Evolutionary conservation across 2,329 filamentous ascomycete species (phyloP), one percentile per base, ranked within the genome.

Genomic region (Grosmannia penicillata): DNA sequence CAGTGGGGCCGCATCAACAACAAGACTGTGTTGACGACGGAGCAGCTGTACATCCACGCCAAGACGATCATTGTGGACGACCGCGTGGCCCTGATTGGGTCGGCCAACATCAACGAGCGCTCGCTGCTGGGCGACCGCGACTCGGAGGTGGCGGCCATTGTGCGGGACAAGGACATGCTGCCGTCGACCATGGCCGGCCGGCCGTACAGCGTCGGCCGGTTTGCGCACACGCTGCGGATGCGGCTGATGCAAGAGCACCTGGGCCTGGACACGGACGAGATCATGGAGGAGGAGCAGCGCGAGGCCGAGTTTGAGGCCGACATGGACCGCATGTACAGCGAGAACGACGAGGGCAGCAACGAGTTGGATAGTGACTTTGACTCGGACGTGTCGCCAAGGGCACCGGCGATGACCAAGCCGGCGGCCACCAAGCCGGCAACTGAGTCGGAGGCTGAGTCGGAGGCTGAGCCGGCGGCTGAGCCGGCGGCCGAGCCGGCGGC

Each of bases 21-120:
- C 24, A 79, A 79, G 45, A 82, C 91, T 47, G 74, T 77, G 41
- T 63, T 96, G 27, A 85, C 91, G 4, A 96, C 91, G 0, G 91
- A 98, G 56, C 91, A 96, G 59, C 71, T 98, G 10, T 98, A 98
- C 54, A 96, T 98, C 41, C 91, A 98, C 52, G 91, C 91, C 44
- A 98, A 98, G 60, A 82, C 82, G 47, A 96, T 96, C 67, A 72
- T 98, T 40, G 89, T 94, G 5, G 91, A 98, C 56, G 91, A 98
- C 52, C 76, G 89, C 25, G 75, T 91, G 41, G 89, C 81, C 17
- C 77, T 98, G 44, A 98, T 98, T 49, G 91, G 91, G 15, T 96
- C 89, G 33, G 91, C 91, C 38, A 98, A 98, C 55, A 96, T 98
- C 65, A 98, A 98, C 51, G 91, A 98, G 58, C 78, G 91, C 33